Evolutionary conservation across 768 basidiomycete species (phyloP), one percentile per base, ranked within the genome.

Genomic region (Leccinellum luteum): DNA sequence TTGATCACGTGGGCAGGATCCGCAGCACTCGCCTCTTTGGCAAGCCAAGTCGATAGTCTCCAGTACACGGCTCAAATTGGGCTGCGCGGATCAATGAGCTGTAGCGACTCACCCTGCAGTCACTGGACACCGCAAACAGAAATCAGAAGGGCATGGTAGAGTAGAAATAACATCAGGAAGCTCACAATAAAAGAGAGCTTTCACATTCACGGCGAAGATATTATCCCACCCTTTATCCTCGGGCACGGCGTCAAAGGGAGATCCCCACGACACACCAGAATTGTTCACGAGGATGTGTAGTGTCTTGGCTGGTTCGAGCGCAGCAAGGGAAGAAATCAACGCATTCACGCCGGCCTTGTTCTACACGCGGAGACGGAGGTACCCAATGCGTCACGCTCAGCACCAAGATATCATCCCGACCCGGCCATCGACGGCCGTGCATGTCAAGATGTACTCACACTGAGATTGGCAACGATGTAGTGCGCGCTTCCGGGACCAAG

Each of bases 141-240:
- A n/a, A 60, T 45, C 14, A 35, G 49, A 32, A 4, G 14, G 9
- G 25, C 14, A 7, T 8, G n/a, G 19, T 4, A 7, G 17, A 43
- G 28, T 6, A 48, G 34, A 38, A 27, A 19, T 21, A 35, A 19
- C 41, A 12, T 41, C 10, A 7, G 15, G 25, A 21, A 3, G 70
- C 86, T 58, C 60, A 91, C 89, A 78, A 74, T 92, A 94, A 64
- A 90, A 94, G 44, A 89, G 77, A 58, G 85, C 85, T 76, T 94
- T 94, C 52, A 94, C 90, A 66, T 94, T 94, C 35, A 93, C 83
- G 21, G 83, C 82, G 69, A 93, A 81, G 38, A 94, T 78, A 34
- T 87, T 85, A 61, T 94, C 91, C 92, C 92, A 94, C 1, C 92
- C 92, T 62, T 85, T 85, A 62, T 84, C 84, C 71, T 93, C 91